Conservation (phyloP, 2,329 filamentous ascomycete species). For the Talaromyces sp. region DNA sequence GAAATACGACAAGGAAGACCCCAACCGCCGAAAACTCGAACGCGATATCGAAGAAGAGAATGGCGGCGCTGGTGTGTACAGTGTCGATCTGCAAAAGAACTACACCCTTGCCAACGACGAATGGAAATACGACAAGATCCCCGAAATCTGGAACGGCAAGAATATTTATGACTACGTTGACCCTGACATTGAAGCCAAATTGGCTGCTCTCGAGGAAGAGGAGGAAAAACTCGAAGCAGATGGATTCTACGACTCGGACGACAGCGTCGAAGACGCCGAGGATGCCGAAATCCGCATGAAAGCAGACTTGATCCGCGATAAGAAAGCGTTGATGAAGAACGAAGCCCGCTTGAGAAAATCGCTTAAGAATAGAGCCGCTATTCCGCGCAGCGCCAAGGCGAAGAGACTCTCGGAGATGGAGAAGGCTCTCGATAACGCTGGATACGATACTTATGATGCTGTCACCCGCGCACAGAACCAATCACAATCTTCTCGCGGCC, state of each 20-base stretch:
- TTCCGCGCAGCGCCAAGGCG: conserved; percentile 76
- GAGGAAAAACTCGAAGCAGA: conserved; percentile 89
- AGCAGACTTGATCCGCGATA: conserved; percentile 92
- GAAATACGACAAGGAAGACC: conserved; percentile 89
- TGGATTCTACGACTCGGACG: conserved; percentile 87
- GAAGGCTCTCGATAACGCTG: conserved; percentile 76
- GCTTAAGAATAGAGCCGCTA: conserved; percentile 93
- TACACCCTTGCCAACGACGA: conserved; percentile 84
- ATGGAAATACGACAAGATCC: conserved; percentile 95
- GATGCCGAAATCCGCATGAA: conserved; percentile 85
- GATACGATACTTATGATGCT: conserved; percentile 70
- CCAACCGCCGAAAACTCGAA: conserved; percentile 74
- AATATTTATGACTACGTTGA: conserved; percentile 98
- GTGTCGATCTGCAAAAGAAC: conserved; percentile 83
- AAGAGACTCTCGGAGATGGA: conserved; percentile 86
- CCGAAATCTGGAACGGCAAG: conserved; percentile 90
- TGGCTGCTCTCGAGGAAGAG: conserved; percentile 88
- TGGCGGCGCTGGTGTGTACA: conserved; percentile 93
- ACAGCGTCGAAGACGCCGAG: conserved; percentile 79
- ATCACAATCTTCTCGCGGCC: conserved; percentile 59
- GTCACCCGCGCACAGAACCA: conserved; percentile 66
- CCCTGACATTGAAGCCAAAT: conserved; percentile 90
- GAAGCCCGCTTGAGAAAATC: conserved; percentile 93
- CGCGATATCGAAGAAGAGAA: conserved; percentile 87
- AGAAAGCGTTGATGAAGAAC: conserved; percentile 87